Evolutionary conservation across 169 alveolate species (phyloP).

Genomic region (Eimeria mitis): DNA sequence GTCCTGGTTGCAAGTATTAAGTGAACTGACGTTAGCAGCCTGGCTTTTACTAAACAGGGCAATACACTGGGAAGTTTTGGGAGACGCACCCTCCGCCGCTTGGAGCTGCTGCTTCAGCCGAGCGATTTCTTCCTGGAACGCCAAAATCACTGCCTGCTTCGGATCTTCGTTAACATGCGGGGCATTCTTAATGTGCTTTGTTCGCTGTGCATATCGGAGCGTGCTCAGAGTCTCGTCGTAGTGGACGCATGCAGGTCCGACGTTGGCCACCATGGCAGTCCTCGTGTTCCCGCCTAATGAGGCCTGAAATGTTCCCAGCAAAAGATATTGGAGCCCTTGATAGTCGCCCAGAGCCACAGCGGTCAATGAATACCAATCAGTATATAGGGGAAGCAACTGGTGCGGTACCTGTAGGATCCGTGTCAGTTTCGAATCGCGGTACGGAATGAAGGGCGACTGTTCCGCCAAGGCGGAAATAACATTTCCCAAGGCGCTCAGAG

Average conservation of each 20-base stretch:
- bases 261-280: conserved; percentile 96
- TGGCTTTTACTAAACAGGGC: not conserved
- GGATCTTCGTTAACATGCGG: conserved; percentile 96
- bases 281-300: conserved; percentile 96
- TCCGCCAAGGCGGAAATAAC: conserved; percentile 96
- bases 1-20: not conserved
- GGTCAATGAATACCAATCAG: not conserved
- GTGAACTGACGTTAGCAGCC: not conserved
- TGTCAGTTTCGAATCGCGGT: conserved; percentile 97
- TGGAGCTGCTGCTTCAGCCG: conserved; percentile 86
- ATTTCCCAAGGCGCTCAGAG: conserved; percentile 96
- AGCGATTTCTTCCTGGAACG: conserved; percentile 91
- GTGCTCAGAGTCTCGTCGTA: conserved; percentile 96
- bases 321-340: not conserved
- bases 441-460: conserved; percentile 94
- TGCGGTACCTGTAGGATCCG: conserved; percentile 88
- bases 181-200: conserved; percentile 93
- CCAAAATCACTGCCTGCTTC: conserved; percentile 90
- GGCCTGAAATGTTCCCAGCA: conserved; percentile 84
- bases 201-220: conserved; percentile 94
- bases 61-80: too few species aligned
- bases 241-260: conserved; percentile 96
- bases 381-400: not conserved
- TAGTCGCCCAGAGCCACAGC: not conserved
- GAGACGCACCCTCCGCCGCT: conserved; percentile 71